Evolutionary conservation across 768 basidiomycete species (phyloP).

Genomic region (Boletus rubescentipes): DNA sequence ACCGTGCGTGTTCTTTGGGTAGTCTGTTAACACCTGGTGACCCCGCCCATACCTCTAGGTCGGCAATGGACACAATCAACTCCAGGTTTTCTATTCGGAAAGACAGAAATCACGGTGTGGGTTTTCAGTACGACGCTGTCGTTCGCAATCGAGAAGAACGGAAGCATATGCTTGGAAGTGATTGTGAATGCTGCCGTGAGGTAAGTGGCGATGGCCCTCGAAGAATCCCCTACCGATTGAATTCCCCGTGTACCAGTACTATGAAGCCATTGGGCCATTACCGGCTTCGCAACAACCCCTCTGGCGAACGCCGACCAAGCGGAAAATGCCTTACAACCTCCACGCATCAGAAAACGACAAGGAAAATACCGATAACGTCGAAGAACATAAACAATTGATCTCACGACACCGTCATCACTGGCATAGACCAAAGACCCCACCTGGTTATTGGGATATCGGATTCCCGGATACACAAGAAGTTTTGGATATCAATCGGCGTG

Average conservation of each 20-base stretch:
- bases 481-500: slow-evolving; percentile 69
- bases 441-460: slow-evolving; percentile 87
- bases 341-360: slow-evolving; percentile 19
- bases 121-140: slow-evolving; percentile 74
- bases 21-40: neutral
- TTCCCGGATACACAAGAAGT: slow-evolving; percentile 87
- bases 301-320: slow-evolving; percentile 66
- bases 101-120: slow-evolving; percentile 59
- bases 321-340: slow-evolving; percentile 13
- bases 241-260: slow-evolving; percentile 53
- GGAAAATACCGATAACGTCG: slow-evolving; percentile 35
- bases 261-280: slow-evolving; percentile 71
- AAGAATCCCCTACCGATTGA: neutral
- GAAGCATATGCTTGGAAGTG: slow-evolving; percentile 64
- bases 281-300: slow-evolving; percentile 68
- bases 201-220: slow-evolving; percentile 40
- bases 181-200: slow-evolving; percentile 81
- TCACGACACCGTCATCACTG: slow-evolving; percentile 74
- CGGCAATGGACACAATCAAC: slow-evolving; percentile 51
- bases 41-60: slow-evolving; percentile 13
- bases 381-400: slow-evolving; percentile 64
- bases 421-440: slow-evolving; percentile 73
- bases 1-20: slow-evolving; percentile 28
- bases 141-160: slow-evolving; percentile 67
- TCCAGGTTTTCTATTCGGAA: slow-evolving; percentile 66